phyloP scores from a whole-genome alignment of 2,329 filamentous ascomycete species.

The Scytalidium sp. region DNA sequence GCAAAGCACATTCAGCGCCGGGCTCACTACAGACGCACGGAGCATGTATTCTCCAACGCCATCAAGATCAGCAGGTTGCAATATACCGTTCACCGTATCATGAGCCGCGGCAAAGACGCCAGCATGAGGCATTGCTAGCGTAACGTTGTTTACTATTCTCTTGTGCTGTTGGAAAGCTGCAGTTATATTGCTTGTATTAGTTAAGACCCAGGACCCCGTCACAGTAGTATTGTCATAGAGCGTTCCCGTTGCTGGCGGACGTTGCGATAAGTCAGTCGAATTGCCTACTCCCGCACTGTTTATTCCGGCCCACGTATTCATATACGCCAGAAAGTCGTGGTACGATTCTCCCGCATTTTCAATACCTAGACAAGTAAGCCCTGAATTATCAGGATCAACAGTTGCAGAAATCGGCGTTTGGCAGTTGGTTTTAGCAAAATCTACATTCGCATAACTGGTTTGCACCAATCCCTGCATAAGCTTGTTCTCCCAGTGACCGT shows the following conservation, averaged over 20 bases:
- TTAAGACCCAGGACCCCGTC: slow-evolving; percentile 65
- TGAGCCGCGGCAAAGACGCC: slow-evolving; percentile 63
- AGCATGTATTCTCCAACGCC: slow-evolving; percentile 69
- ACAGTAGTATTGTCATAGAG: slow-evolving; percentile 73
- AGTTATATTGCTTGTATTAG: slow-evolving; percentile 47
- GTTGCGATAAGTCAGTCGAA: slow-evolving; percentile 35
- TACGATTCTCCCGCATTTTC: slow-evolving; percentile 68
- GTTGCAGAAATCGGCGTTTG: slow-evolving; percentile 52
- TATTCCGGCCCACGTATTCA: slow-evolving; percentile 51
- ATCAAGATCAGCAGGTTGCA: slow-evolving; percentile 63
- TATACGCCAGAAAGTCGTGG: slow-evolving; percentile 65
- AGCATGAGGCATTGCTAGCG: slow-evolving; percentile 73
- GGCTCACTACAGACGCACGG: slow-evolving; percentile 66
- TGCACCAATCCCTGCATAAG: slow-evolving; percentile 54
- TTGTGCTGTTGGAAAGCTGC: slow-evolving; percentile 44
- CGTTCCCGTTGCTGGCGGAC: slow-evolving; percentile 60
- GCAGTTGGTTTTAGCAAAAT: slow-evolving; percentile 55
- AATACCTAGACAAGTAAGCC: slow-evolving; percentile 63
- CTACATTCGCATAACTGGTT: slow-evolving; percentile 60
- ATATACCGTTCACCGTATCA: slow-evolving; percentile 58
- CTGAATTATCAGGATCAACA: slow-evolving; percentile 37
- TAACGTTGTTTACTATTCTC: slow-evolving; percentile 71
- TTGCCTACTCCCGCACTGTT: slow-evolving; percentile 40
- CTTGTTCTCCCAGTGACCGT: slow-evolving; percentile 47
- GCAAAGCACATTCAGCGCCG: slow-evolving; percentile 70